phyloP scores from a whole-genome alignment of 2,329 filamentous ascomycete genomes.

The Calonectria fujianensis region DNA sequence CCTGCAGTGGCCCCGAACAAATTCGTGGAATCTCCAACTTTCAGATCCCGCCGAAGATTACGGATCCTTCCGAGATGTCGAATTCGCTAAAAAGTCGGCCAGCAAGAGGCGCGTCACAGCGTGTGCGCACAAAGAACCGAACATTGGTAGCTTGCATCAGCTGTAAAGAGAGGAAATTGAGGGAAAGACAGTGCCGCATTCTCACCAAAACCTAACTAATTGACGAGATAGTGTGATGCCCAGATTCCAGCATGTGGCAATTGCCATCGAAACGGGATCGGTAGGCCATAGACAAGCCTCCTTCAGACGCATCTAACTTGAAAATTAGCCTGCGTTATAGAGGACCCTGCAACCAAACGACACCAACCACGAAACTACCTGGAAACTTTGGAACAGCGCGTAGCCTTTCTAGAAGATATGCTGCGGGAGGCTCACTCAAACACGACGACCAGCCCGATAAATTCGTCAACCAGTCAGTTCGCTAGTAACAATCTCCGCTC shows the following conservation, averaged over 20 bases:
- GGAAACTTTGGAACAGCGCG: conserved; percentile 1
- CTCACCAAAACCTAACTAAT: not conserved
- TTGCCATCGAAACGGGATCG: conserved; percentile 4
- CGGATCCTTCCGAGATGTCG: not conserved
- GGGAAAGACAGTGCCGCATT: not conserved
- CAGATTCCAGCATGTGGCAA: conserved; percentile 23
- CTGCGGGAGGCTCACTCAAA: conserved; percentile 10
- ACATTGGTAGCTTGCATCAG: conserved; percentile 11
- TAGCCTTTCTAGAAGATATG: conserved; percentile 14
- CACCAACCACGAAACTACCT: conserved; percentile 23
- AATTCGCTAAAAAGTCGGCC: conserved; percentile 10
- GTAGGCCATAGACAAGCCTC: not conserved
- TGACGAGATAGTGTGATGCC: not conserved
- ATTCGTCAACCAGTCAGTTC: not conserved
- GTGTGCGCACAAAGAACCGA: not conserved
- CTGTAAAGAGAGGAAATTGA: conserved; percentile 24
- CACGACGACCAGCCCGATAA: no score
- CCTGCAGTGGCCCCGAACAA: not conserved
- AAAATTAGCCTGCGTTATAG: not conserved
- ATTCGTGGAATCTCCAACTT: not conserved
- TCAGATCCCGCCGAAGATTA: not conserved
- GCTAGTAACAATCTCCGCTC: not conserved
- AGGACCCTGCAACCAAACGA: conserved; percentile 25
- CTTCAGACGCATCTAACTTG: not conserved
- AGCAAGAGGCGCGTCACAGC: conserved; percentile 7